Percentiles rank a stretch among this genome's conserved stretches.
Evolutionary conservation across 345 rosid species (phyloP).

Genomic region (Alliaria petiolata): DNA sequence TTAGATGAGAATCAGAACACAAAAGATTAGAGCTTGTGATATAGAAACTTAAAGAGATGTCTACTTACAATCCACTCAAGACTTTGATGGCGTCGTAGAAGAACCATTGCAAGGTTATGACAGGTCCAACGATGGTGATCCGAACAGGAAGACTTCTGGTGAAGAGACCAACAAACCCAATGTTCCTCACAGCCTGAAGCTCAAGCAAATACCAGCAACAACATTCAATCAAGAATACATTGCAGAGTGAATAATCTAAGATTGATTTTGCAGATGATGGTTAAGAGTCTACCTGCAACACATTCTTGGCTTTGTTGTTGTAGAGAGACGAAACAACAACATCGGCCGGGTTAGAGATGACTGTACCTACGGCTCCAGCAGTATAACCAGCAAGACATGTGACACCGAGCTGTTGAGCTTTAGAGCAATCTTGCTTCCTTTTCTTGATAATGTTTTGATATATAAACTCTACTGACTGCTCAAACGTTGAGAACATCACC

Average conservation of each 20-base stretch:
- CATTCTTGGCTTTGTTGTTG: constrained; percentile 46
- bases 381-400: constrained; percentile 74
- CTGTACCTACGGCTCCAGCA: constrained; percentile 66
- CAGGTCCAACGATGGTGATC: constrained; percentile 59
- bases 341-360: constrained; percentile 61
- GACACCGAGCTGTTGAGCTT: constrained; percentile 61
- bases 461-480: constrained; percentile 59
- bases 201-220: neutral
- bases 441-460: constrained; percentile 42
- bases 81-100: constrained; percentile 56
- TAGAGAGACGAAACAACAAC: constrained; percentile 54
- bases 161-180: constrained; percentile 53
- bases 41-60: neutral
- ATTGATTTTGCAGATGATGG: neutral
- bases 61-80: constrained; percentile 58
- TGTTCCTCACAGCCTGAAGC: constrained; percentile 52
- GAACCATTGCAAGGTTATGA: constrained; percentile 57
- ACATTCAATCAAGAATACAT: neutral
- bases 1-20: neutral
- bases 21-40: neutral
- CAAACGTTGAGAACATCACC: constrained; percentile 76
- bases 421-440: constrained; percentile 61
- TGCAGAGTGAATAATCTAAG: neutral
- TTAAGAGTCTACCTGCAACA: constrained; percentile 35
- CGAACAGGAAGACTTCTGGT: constrained; percentile 63